Conservation (phyloP, 495 filamentous ascomycete genomes). For the Neurospora sublineolata region DNA sequence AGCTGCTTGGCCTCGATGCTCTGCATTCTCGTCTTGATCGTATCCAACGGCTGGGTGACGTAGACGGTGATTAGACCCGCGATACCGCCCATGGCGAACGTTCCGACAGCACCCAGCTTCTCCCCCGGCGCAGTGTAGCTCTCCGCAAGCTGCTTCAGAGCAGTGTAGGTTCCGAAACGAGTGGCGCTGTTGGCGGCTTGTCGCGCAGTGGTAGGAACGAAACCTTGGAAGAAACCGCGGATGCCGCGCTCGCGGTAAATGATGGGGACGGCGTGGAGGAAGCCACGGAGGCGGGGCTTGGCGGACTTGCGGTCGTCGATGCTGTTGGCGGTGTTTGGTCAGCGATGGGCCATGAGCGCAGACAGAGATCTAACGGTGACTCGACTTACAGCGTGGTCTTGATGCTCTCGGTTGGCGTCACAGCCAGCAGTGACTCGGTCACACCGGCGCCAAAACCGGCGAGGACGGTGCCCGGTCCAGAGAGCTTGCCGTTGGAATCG, state of each 20-base stretch:
- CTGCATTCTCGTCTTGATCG: constrained; percentile 97
- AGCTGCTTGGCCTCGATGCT: constrained; percentile 72
- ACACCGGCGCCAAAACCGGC: constrained; percentile 91
- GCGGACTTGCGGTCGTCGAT: constrained; percentile 90
- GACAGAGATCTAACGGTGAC: neutral
- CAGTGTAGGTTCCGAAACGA: constrained; percentile 82
- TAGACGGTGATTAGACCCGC: constrained; percentile 92
- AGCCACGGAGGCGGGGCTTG: constrained; percentile 81
- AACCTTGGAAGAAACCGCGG: constrained; percentile 90
- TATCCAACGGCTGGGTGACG: constrained; percentile 84
- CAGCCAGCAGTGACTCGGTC: constrained; percentile 84
- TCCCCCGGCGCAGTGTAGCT: constrained; percentile 88
- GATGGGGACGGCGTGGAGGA: constrained; percentile 77
- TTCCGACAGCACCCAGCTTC: constrained; percentile 79
- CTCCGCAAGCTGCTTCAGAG: constrained; percentile 80
- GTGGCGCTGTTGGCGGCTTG: constrained; percentile 91
- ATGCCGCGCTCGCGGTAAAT: constrained; percentile 81
- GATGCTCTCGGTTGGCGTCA: constrained; percentile 95
- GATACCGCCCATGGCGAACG: constrained; percentile 81
- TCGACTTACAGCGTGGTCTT: constrained; percentile 72
- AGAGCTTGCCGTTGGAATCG: constrained; percentile 79
- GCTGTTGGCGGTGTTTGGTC: constrained; percentile 25
- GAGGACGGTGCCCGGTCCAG: constrained; percentile 80
- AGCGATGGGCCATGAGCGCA: neutral
- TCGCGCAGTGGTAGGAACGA: constrained; percentile 86